Percentiles rank a stretch among this genome's conserved stretches.
phyloP scores from a whole-genome alignment of 345 rosid species.

The Hirschfeldia incana region DNA sequence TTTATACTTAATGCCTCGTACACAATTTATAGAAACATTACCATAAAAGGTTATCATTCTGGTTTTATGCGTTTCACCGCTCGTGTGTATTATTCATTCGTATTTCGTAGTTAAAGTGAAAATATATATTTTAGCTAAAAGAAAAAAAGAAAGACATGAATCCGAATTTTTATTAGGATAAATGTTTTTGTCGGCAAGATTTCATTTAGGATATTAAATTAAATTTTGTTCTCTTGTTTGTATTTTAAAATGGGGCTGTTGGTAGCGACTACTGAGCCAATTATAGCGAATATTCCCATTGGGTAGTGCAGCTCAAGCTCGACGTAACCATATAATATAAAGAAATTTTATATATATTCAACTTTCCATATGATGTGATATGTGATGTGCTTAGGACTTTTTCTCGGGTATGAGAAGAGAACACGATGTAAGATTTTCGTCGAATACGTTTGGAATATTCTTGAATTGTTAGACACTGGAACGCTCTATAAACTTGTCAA shows the following conservation, averaged over 20 bases:
- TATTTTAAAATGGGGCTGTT: constrained; percentile 23
- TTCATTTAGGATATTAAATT: constrained; percentile 8
- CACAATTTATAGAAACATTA: constrained; percentile 8
- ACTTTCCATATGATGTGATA: constrained; percentile 12
- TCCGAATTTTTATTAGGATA: background rate
- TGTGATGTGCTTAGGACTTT: constrained; percentile 1
- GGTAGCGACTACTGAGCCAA: constrained; percentile 33
- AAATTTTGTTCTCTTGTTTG: constrained; percentile 7
- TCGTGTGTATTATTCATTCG: background rate
- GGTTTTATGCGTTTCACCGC: background rate
- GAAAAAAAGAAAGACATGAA: background rate
- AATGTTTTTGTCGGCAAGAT: constrained; percentile 22
- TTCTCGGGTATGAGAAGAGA: constrained; percentile 11
- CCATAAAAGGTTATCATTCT: background rate
- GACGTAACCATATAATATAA: constrained; percentile 14
- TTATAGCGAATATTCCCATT: constrained; percentile 36
- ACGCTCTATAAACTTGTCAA: constrained; percentile 4
- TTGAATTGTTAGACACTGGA: constrained; percentile 13
- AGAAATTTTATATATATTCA: background rate
- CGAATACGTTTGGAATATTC: constrained; percentile 12
- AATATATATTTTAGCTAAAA: background rate
- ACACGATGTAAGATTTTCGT: constrained; percentile 23
- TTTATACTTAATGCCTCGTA: background rate
- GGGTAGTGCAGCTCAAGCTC: constrained; percentile 36
- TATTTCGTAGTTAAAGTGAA: background rate